These are phyloP conservation scores for Suhomyces sp. DNA, from an alignment of 805 yeast species.

Conservation along the genomic window DNA sequence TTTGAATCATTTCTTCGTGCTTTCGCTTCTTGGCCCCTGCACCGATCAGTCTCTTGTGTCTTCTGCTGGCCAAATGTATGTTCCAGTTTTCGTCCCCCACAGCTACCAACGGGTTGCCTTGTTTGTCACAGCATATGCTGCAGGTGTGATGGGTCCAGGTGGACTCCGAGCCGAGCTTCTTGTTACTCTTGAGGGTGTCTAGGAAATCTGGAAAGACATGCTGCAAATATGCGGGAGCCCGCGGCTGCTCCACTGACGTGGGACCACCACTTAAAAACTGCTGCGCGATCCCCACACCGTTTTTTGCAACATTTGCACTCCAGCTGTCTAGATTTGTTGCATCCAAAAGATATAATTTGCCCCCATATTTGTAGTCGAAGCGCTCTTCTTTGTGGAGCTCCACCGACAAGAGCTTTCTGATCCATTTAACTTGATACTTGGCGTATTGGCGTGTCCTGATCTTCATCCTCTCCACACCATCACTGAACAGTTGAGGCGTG, in stretches of 20 bases:
- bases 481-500: constrained; percentile 23
- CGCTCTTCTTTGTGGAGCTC: constrained; percentile 51
- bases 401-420: constrained; percentile 62
- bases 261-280: constrained; percentile 33
- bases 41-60: constrained; percentile 57
- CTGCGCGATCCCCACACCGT: constrained; percentile 53
- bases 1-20: constrained; percentile 43
- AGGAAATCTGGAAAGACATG: constrained; percentile 26
- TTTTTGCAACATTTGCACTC: constrained; percentile 50
- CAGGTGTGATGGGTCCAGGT: constrained; percentile 73
- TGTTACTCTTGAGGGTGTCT: constrained; percentile 33
- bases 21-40: constrained; percentile 50
- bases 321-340: constrained; percentile 71
- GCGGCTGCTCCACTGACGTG: constrained; percentile 18
- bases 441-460: constrained; percentile 83
- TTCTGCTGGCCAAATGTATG: constrained; percentile 62
- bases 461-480: constrained; percentile 75
- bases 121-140: constrained; percentile 56
- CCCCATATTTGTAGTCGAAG: constrained; percentile 53
- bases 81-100: constrained; percentile 74
- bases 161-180: constrained; percentile 28
- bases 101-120: constrained; percentile 55
- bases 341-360: constrained; percentile 64
- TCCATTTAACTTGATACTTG: constrained; percentile 87
- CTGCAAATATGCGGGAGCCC: constrained; percentile 26